Conservation (phyloP, 768 basidiomycete genomes). For the Sarcodon sp. region DNA sequence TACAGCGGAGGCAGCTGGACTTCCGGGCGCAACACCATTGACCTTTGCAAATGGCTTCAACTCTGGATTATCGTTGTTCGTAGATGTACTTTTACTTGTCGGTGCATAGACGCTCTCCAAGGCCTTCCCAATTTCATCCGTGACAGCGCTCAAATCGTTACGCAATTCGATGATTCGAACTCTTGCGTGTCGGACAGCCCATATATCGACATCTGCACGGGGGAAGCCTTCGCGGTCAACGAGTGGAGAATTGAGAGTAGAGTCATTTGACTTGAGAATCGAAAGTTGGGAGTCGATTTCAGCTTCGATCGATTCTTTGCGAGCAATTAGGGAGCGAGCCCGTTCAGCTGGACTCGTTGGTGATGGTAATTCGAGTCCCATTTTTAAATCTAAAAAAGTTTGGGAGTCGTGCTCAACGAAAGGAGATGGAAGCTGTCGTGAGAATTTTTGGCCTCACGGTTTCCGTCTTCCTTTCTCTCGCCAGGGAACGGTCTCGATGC, state of each 20-base stretch:
- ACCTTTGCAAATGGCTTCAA: slow-evolving; percentile 64
- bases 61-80: slow-evolving; percentile 6
- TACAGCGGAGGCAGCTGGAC: slow-evolving; percentile 80
- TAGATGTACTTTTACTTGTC: slow-evolving; percentile 12
- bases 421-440: too few relatives aligned
- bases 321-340: slow-evolving; percentile 35
- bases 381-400: too few relatives aligned
- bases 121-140: slow-evolving; percentile 52
- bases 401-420: too few relatives aligned
- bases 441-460: too few relatives aligned
- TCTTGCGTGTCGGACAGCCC: slow-evolving; percentile 63
- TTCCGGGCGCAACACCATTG: slow-evolving; percentile 64
- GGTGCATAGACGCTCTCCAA: slow-evolving; percentile 55
- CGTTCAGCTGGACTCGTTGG: too few relatives aligned
- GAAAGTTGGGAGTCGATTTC: slow-evolving; percentile 51
- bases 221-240: slow-evolving; percentile 87
- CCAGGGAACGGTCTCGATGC: neutral
- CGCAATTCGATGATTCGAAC: slow-evolving; percentile 67
- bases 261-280: slow-evolving; percentile 50
- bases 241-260: slow-evolving; percentile 59
- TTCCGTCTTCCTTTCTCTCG: too few relatives aligned
- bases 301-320: slow-evolving; percentile 61
- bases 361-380: too few relatives aligned
- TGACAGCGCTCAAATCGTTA: slow-evolving; percentile 62
- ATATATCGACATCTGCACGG: slow-evolving; percentile 75